These are phyloP conservation scores for Penicillium sp. DNA, from an alignment of 2,329 filamentous ascomycete species.

Conservation along the genomic window DNA sequence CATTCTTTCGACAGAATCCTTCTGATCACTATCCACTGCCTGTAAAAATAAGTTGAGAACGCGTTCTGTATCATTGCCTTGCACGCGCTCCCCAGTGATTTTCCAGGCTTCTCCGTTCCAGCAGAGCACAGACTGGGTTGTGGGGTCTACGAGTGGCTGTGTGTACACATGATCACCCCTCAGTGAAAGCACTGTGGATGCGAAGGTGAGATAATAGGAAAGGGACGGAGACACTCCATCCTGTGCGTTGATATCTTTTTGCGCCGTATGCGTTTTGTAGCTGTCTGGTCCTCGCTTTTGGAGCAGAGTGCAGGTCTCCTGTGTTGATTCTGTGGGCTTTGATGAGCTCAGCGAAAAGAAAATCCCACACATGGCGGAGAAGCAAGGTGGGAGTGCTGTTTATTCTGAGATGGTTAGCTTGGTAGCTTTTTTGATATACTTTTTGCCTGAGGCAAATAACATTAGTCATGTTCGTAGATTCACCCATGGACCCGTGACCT, in stretches of 20 bases:
- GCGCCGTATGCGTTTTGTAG: conserved; percentile 32
- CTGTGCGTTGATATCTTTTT: conserved; percentile 20
- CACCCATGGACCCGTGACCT: background rate
- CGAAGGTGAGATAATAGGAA: conserved; percentile 58
- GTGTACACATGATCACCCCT: conserved; percentile 67
- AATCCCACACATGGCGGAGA: conserved; percentile 49
- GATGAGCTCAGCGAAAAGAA: conserved; percentile 49
- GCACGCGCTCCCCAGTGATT: conserved; percentile 56
- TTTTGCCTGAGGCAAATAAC: conserved; percentile 8
- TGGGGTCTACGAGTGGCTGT: conserved; percentile 67
- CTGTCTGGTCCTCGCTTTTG: conserved; percentile 46
- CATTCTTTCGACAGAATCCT: conserved; percentile 27
- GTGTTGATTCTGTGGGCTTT: conserved; percentile 28
- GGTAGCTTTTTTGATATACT: conserved; percentile 8
- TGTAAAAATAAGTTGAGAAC: conserved; percentile 62
- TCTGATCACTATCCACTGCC: conserved; percentile 31
- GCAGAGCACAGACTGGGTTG: conserved; percentile 68
- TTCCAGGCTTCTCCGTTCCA: conserved; percentile 99
- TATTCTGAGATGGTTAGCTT: background rate
- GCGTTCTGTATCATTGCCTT: conserved; percentile 72
- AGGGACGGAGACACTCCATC: conserved; percentile 15
- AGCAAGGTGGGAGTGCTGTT: background rate
- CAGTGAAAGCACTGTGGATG: conserved; percentile 87
- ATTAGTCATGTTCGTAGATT: conserved; percentile 18
- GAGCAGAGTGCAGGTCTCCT: conserved; percentile 35